Evolutionary conservation across 2,329 filamentous ascomycete species (phyloP), one percentile per base, ranked within the genome.

Genomic region (Stemphylium lycopersici): DNA sequence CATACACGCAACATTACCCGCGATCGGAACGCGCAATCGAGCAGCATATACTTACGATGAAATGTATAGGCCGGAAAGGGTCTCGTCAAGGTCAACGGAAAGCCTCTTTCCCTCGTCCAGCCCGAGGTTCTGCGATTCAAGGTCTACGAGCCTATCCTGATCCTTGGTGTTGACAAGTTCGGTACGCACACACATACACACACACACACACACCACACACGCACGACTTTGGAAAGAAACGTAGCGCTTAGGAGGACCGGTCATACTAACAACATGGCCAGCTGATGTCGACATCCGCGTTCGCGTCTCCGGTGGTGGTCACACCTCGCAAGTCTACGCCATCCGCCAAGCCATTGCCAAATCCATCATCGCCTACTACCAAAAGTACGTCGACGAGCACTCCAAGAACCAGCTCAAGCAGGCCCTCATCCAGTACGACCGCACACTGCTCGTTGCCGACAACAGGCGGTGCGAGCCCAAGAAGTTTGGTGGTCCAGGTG

Each of bases 301-400:
- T 79, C 90, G 93, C 77, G 95, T 98, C 76, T 86, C 87, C 76
- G 95, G 95, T 80, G 95, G 95, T 90, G 95, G 93, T 84, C 93
- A 98, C 87, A 93, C 90, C 68, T 96, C 91, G 59, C 93, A 97
- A 83, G 87, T 96, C 82, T 97, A 98, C 83, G 95, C 95, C 79
- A 91, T 98, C 86, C 92, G 95, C 75, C 95, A 99, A 85, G 93
- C 95, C 76, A 98, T 99, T 78, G 88, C 93, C 84, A 99, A 98
- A 88, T 90, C 89, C 76, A 91, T 96, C 79, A 77, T 96, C 77
- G 90, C 92, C 81, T 97, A 97, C 90, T 98, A 97, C 90, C 93
- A 97, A 85, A 97, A 99, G 87, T 99, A 89, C 84, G 91, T 98
- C 82, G 95, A 99, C 79, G 95, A 99, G 90, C 93, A 98, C 90